Evolutionary conservation across 208 protist genomes (phyloP), one percentile per base, ranked within the genome.

Genomic region (Crithidia brevicula): DNA sequence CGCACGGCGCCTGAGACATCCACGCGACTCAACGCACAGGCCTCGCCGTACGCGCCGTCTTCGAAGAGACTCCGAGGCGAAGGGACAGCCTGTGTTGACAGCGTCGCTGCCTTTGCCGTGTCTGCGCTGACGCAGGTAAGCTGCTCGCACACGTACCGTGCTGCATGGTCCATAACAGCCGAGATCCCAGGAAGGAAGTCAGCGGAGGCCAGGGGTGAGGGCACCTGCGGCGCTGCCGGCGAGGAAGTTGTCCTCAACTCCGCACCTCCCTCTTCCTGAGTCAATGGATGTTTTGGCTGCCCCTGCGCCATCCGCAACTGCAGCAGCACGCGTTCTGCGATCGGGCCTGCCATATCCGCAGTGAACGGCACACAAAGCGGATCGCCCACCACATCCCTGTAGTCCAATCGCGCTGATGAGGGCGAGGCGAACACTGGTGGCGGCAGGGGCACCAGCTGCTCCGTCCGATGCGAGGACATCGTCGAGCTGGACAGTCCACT

Each of bases 371-470:
- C 61, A 58, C 83, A 88, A 2, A 93, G 74, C 6, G 84, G 79
- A 52, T 91, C 88, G 9, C 25, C 42, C n/a, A 58, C 38, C 10
- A 25, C 28, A 61, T 93, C 83, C 20, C 88, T 68, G 71, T 89
- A 91, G 58, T 79, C 71, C 4, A 86, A 68, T 8, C 81, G 74
- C 5, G 81, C 81, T 0, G 27, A 64, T 18, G 74, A 61, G 4
- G 86, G 83, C 20, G 86, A 88, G 2, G 68, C 50, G 63, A 92
- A 92, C 9, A 74, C 53, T 15, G 86, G 86, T 13, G 82, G 86
- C 18, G 61, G 49, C 0, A 40, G 58, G 43, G 73, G 77, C 72
- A 60, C 46, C 28, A 50, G 25, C 22, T 22, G 7, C n/a, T 30
- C 43, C 1, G 46, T 28, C 22, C 28, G 34, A n/a, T 50, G 36